Evolutionary conservation across 2,329 filamentous ascomycete genomes (phyloP), one percentile per base, ranked within the genome.

Genomic region (Hymenoscyphus albidus): DNA sequence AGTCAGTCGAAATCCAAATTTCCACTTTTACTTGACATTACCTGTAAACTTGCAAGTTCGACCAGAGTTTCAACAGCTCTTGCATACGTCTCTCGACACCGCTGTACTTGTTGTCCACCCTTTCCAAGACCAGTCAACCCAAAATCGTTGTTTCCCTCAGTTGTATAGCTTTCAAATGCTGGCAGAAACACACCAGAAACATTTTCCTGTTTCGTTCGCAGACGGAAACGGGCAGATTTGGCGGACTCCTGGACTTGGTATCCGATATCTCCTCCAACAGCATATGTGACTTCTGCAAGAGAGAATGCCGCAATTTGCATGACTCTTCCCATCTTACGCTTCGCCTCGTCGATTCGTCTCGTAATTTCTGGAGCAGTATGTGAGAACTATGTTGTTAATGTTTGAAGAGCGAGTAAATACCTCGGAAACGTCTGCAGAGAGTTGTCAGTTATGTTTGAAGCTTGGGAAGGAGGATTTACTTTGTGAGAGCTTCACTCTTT

Each of bases 281-380:
- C 95, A 75, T 99, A 99, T 59, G 93, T 96, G 64, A 99, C 95
- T 80, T 98, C 95, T 66, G 95, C 95, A 18, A 99, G 85, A 55
- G 94, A 98, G 80, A 99, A 98, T 57, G 95, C 93, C 51, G 95
- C 95, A 75, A 99, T 96, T 78, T 98, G 94, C 95, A 99, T 99
- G 44, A 99, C 95, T 40, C 94, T 87, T 64, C 95, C 95, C 94
- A 99, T 99, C 82, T 99, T 99, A 73, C 93, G 91, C 80, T 99
- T 99, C 54, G 95, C 95, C 78, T 99, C 95, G 81, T 99, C 94
- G 79, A 99, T 99, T 75, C 95, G 90, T 77, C 88, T 88, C 59
- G 95, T 97, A 74, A 99, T 99, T 74, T 99, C 95, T 92, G 76
- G n/a, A 12, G 2, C 39, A 42, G 13, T 1, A 39, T 3, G 51